A percentile compares a stretch with the other conserved stretches of the same genome.
These are phyloP conservation scores for Fistulinella cinereoalba DNA, from an alignment of 1,284 basidiomycete genomes.

Conservation along the genomic window DNA sequence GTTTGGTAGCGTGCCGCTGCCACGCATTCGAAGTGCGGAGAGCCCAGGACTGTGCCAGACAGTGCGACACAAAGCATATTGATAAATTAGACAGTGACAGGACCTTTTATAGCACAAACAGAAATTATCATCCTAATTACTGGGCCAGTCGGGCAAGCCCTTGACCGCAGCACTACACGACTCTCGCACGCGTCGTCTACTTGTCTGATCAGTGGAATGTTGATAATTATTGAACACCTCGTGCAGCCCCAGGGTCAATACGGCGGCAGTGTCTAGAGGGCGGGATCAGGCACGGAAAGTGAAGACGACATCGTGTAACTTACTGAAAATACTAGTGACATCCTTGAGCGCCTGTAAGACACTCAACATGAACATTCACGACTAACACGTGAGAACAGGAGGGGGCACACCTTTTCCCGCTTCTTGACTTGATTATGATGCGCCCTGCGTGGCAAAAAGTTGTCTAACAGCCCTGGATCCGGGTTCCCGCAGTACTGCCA, in stretches of 20 bases:
- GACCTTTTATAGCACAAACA: no score
- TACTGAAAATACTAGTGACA: constrained; percentile 49
- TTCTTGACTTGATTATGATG: constrained; percentile 40
- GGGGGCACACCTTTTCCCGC: constrained; percentile 44
- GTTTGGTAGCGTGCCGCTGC: no score
- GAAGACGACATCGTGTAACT: constrained; percentile 12
- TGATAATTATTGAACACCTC: constrained; percentile 58
- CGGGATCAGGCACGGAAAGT: neutral
- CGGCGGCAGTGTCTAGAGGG: constrained; percentile 48
- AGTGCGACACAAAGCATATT: constrained; percentile 1
- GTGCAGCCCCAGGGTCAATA: constrained; percentile 56
- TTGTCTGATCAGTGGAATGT: constrained; percentile 53
- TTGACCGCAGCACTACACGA: constrained; percentile 58
- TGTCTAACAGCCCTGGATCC: constrained; percentile 28
- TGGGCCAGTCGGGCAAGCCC: constrained; percentile 57
- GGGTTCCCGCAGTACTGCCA: constrained; percentile 39
- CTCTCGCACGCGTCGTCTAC: constrained; percentile 58
- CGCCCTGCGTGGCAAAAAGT: no score
- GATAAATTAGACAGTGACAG: constrained; percentile 9
- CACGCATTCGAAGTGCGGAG: no score
- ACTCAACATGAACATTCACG: constrained; percentile 1
- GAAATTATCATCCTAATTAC: constrained; percentile 17
- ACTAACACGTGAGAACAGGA: neutral
- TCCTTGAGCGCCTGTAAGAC: constrained; percentile 49
- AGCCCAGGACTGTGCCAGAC: no score